Conservation (phyloP, 108 stramenopile species). For the Phaeodactylum tricornutum region DNA sequence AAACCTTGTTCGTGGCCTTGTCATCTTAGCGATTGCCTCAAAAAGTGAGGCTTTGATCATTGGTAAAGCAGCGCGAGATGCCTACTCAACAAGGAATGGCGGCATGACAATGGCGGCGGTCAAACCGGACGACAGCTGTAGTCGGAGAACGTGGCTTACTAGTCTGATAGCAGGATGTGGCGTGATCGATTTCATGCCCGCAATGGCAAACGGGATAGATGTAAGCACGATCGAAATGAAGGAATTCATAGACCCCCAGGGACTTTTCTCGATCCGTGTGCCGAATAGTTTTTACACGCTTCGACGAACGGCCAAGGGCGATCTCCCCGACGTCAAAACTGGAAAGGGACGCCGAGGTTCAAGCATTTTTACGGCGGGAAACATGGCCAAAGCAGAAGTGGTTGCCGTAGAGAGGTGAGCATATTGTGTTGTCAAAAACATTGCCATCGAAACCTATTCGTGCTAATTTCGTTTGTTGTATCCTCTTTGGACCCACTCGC, state of each 20-base stretch:
- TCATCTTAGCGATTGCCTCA: too few species aligned
- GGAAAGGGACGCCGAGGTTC: slow-evolving; percentile 71
- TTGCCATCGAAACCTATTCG: not conserved
- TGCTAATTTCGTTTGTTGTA: slow-evolving; percentile 1
- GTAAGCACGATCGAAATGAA: slow-evolving; percentile 40
- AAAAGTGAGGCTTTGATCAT: too few species aligned
- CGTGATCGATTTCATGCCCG: too few species aligned
- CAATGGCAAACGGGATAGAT: too few species aligned
- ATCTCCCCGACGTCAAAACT: slow-evolving; percentile 74
- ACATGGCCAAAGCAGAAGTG: slow-evolving; percentile 78
- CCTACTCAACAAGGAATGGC: too few species aligned
- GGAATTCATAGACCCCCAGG: slow-evolving; percentile 50
- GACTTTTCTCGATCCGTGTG: slow-evolving; percentile 45
- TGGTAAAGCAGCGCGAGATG: too few species aligned
- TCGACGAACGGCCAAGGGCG: slow-evolving; percentile 66
- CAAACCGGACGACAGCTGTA: too few species aligned
- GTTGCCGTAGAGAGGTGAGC: slow-evolving; percentile 65
- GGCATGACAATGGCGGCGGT: too few species aligned
- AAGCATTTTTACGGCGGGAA: slow-evolving; percentile 77
- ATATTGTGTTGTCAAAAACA: not conserved
- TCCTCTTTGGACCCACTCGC: too few species aligned
- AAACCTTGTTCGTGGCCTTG: too few species aligned
- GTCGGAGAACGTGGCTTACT: too few species aligned
- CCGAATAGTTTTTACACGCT: slow-evolving; percentile 60
- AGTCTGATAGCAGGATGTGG: too few species aligned